Evolutionary conservation across 176 grass and related monocot species (phyloP), one percentile per base, ranked within the genome.

Genomic region (Oryza meyeriana): DNA sequence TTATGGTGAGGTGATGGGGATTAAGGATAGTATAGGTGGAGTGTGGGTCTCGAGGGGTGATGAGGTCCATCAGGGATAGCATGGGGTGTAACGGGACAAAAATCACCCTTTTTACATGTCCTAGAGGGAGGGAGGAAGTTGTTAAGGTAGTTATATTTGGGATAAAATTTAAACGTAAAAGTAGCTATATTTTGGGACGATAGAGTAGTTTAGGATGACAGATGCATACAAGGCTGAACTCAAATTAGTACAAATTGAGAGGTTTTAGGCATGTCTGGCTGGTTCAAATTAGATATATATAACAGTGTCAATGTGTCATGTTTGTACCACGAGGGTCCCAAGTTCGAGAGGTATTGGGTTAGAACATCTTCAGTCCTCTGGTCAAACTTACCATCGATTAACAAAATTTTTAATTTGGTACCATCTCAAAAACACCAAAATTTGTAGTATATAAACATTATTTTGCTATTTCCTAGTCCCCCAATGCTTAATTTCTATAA

Each of bases 191-290:
- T n/a, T n/a, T n/a, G n/a, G n/a, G n/a, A n/a, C n/a, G n/a, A n/a
- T n/a, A n/a, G n/a, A n/a, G n/a, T 33, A 45, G 47, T 42, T 59
- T 27, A 66, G 34, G 10, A 55, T 59, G 36, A 30, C 81, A 75
- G 72, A 28, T 16, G 31, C 71, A 73, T 88, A 26, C 66, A 65
- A 50, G 29, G 72, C 42, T 61, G 28, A 79, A 55, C 44, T 73
- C 32, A 67, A 78, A 29, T 38, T 18, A 40, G 67, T n/a, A 73
- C 27, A 33, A n/a, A 74, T 22, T 32, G 27, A 47, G 79, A 34
- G 27, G 38, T 61, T 59, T 77, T 69, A 69, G 64, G 25, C 35
- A 69, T 64, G 30, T 52, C 71, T 64, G 4, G 34, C 36, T 64
- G 59, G 64, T 8, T 77, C 47, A 33, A 8, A 8, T 59, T 10